Percentiles rank a stretch among this genome's conserved stretches.
phyloP scores from a whole-genome alignment of 495 filamentous ascomycete genomes.

The Neohortaea acidophila region DNA sequence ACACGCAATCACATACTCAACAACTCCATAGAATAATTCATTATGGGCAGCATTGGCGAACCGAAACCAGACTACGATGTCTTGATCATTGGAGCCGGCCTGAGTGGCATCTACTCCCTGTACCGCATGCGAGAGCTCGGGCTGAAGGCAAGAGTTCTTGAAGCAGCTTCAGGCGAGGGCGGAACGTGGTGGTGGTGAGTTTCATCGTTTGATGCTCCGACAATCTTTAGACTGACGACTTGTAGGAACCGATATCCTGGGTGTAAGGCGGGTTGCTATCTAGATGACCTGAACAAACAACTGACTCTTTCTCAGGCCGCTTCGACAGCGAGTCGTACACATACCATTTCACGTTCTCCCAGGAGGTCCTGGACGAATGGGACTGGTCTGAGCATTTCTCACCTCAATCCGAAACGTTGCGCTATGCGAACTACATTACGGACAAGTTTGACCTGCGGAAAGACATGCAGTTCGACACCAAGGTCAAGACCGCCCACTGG shows the following conservation, averaged over 20 bases:
- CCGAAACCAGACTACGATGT: slow-evolving; percentile 9
- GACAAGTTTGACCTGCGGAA: slow-evolving; percentile 19
- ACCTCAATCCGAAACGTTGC: slow-evolving; percentile 1
- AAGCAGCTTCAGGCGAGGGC: slow-evolving; percentile 3
- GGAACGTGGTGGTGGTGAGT: slow-evolving; percentile 12
- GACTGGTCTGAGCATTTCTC: slow-evolving; percentile 7
- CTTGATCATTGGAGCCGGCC: slow-evolving; percentile 10
- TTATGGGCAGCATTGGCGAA: background rate
- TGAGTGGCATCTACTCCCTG: slow-evolving; percentile 5
- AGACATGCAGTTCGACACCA: slow-evolving; percentile 20
- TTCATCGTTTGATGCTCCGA: too few relatives aligned
- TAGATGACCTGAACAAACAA: too few relatives aligned
- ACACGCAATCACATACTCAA: too few relatives aligned
- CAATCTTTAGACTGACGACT: too few relatives aligned
- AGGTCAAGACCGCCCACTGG: slow-evolving; percentile 14
- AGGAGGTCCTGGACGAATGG: slow-evolving; percentile 7
- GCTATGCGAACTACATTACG: slow-evolving; percentile 23
- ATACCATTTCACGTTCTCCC: slow-evolving; percentile 11
- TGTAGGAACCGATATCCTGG: too few relatives aligned
- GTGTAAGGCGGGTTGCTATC: too few relatives aligned
- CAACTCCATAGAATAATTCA: too few relatives aligned
- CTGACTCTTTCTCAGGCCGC: too few relatives aligned
- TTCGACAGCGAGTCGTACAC: slow-evolving; percentile 2
- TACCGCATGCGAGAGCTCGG: slow-evolving; percentile 6
- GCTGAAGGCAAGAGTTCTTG: slow-evolving; percentile 5